A percentile compares a stretch with the other conserved stretches of the same genome.
These are phyloP conservation scores for Pulicaria dysenterica DNA, from an alignment of 129 eudicot genomes.

Conservation along the genomic window DNA sequence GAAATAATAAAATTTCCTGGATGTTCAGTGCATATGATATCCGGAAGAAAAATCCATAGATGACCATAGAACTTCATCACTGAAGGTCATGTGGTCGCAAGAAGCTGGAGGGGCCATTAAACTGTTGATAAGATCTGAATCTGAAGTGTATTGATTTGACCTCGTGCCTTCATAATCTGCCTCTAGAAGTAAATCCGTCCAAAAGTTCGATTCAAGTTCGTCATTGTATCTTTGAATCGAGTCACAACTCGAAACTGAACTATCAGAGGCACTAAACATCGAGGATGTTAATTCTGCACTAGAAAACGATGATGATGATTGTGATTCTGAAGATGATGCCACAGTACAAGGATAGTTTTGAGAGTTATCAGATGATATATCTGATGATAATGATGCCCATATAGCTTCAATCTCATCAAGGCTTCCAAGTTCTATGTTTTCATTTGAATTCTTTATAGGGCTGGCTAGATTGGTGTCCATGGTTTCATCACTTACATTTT, in stretches of 20 bases:
- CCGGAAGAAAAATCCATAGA: conserved; percentile 19
- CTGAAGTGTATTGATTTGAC: neutral
- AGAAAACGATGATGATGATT: neutral
- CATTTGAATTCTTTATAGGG: neutral
- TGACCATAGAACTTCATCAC: conserved; percentile 25
- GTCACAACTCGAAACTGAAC: conserved; percentile 10
- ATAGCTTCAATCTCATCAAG: conserved; percentile 17
- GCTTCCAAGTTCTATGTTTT: neutral
- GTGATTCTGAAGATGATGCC: conserved; percentile 5
- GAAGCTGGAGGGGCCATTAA: neutral
- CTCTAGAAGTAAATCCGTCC: conserved; percentile 21
- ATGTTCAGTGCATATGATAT: conserved; percentile 17
- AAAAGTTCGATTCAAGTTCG: conserved; percentile 12
- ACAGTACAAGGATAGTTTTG: neutral
- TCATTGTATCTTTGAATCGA: conserved; percentile 12
- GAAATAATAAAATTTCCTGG: neutral
- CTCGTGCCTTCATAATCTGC: neutral
- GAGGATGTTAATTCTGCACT: conserved; percentile 1
- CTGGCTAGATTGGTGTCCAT: neutral
- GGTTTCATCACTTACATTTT: conserved; percentile 1
- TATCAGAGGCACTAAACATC: neutral
- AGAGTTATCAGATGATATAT: neutral
- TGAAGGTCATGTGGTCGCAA: neutral
- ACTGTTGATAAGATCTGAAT: conserved; percentile 13
- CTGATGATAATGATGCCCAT: conserved; percentile 17